phyloP scores from a whole-genome alignment of 441 rosid species.

The Adansonia madagascariensis region DNA sequence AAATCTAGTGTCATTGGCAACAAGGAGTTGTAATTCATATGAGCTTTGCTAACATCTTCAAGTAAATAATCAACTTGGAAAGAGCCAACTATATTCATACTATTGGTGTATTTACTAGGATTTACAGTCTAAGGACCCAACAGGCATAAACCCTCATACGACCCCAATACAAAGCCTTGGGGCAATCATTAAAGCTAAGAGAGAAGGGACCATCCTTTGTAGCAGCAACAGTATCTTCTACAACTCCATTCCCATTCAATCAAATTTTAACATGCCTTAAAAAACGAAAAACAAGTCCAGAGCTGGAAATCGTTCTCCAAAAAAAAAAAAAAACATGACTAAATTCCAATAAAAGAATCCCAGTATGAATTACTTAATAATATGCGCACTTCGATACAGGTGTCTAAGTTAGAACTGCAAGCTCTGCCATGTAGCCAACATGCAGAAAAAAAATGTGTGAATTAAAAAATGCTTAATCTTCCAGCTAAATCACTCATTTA shows the following conservation, averaged over 20 bases:
- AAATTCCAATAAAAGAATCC: background rate
- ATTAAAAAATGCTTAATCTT: background rate
- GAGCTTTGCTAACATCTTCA: background rate
- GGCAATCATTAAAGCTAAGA: constrained; percentile 10
- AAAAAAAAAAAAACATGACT: background rate
- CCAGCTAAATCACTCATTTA: background rate
- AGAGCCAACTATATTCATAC: background rate
- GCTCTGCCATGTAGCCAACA: background rate
- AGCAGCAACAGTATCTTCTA: constrained; percentile 8
- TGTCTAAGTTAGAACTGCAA: background rate
- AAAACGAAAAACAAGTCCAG: background rate
- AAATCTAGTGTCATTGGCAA: background rate
- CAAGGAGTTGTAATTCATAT: background rate
- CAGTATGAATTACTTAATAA: background rate
- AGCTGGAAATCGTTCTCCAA: background rate
- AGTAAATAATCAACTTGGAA: background rate
- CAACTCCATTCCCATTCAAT: background rate
- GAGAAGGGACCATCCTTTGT: background rate
- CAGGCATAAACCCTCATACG: constrained; percentile 1
- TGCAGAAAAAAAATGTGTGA: background rate
- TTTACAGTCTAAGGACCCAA: background rate
- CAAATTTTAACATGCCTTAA: background rate
- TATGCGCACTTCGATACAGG: too few relatives aligned
- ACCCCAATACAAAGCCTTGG: background rate
- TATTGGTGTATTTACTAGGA: background rate